A percentile compares a stretch with the other conserved stretches of the same genome.
These are phyloP conservation scores for Ophiognomonia clavigignenti-juglandacearum DNA, from an alignment of 2,329 filamentous ascomycete species.

Conservation along the genomic window DNA sequence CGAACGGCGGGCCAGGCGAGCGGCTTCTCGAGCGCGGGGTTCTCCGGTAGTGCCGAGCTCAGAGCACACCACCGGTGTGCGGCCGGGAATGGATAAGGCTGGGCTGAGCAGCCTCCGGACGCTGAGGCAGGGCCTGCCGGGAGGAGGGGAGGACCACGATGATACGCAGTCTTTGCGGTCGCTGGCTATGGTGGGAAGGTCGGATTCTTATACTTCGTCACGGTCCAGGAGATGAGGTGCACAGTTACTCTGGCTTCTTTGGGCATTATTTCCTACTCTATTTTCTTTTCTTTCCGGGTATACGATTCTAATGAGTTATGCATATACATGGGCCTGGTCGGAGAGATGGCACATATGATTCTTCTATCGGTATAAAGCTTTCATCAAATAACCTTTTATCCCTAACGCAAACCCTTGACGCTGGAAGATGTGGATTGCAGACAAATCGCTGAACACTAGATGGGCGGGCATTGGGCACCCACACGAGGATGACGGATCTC, in stretches of 20 bases:
- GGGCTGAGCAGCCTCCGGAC: conserved; percentile 12
- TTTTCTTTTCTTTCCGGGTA: not conserved
- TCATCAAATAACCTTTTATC: too few species aligned
- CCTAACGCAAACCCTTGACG: too few species aligned
- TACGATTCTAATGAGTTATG: too few species aligned
- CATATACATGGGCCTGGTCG: too few species aligned
- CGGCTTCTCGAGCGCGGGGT: conserved; percentile 1
- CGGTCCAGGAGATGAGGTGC: conserved; percentile 6
- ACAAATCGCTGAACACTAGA: too few species aligned
- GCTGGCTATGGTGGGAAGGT: conserved; percentile 14
- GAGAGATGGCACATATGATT: too few species aligned
- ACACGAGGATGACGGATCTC: too few species aligned
- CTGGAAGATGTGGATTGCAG: too few species aligned
- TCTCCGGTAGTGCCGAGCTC: too few species aligned
- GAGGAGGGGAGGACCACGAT: conserved; percentile 11
- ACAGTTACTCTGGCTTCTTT: not conserved
- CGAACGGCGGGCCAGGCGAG: conserved; percentile 1
- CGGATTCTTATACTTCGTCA: conserved; percentile 8
- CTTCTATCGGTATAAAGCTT: too few species aligned
- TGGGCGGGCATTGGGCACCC: too few species aligned
- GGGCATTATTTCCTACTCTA: not conserved
- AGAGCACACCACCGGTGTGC: conserved; percentile 5
- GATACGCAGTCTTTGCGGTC: conserved; percentile 12
- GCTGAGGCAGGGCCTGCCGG: conserved; percentile 8
- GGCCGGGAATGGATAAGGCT: conserved; percentile 14